A percentile compares a stretch with the other conserved stretches of the same genome.
phyloP scores from a whole-genome alignment of 129 eudicot genomes.

The Flaveria ramosissima region DNA sequence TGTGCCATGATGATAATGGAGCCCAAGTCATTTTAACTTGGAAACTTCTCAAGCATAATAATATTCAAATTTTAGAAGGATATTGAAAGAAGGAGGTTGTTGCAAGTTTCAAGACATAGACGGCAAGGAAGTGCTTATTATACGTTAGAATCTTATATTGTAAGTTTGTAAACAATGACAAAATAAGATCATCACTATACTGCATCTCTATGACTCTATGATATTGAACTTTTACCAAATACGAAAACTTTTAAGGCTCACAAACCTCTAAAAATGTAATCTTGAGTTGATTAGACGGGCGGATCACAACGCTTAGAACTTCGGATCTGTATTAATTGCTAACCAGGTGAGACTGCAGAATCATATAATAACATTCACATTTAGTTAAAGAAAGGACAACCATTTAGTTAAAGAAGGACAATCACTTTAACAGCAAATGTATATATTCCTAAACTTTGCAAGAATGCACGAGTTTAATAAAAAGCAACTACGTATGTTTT shows the following conservation, averaged over 20 bases:
- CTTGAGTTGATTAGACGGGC: slow-evolving; percentile 91
- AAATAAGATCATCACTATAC: slow-evolving; percentile 6
- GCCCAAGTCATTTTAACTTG: neutral
- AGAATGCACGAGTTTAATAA: neutral
- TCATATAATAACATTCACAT: slow-evolving; percentile 30
- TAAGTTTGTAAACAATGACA: slow-evolving; percentile 5
- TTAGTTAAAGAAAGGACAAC: neutral
- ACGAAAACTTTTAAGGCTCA: slow-evolving; percentile 10
- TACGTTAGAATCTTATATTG: slow-evolving; percentile 1
- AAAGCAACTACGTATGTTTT: neutral
- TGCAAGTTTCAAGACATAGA: neutral
- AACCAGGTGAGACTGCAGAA: slow-evolving; percentile 41
- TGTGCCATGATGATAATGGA: neutral
- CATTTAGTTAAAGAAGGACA: neutral
- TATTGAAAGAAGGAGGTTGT: neutral
- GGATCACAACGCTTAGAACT: slow-evolving; percentile 84
- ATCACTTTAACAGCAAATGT: neutral
- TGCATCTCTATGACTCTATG: slow-evolving; percentile 12
- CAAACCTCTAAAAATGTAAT: slow-evolving; percentile 99
- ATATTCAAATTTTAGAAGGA: neutral
- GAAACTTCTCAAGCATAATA: neutral
- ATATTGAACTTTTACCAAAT: neutral
- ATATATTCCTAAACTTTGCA: slow-evolving; percentile 7
- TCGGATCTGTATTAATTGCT: slow-evolving; percentile 73
- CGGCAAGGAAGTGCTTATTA: neutral